Percentiles rank a stretch among this genome's conserved stretches.
Evolutionary conservation across 1,284 basidiomycete species (phyloP).

Genomic region (Polyporus tsugae): DNA sequence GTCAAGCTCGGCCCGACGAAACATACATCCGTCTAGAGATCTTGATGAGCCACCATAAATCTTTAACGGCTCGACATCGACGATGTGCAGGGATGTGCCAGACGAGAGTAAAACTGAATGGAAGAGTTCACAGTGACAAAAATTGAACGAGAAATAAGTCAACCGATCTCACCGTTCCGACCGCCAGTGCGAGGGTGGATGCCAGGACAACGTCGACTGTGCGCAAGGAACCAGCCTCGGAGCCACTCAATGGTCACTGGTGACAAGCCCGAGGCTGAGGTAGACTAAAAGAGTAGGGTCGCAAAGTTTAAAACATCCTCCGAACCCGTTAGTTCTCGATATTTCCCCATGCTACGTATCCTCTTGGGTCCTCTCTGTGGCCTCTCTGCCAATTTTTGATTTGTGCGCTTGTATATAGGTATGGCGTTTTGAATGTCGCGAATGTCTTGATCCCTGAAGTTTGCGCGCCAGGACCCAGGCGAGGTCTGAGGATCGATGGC

Average conservation of each 20-base stretch:
- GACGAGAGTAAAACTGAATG: background rate
- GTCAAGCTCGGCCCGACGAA: background rate
- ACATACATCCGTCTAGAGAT: background rate
- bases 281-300: background rate
- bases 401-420: background rate
- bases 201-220: background rate
- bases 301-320: background rate
- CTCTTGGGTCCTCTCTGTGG: background rate
- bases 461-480: background rate
- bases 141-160: background rate
- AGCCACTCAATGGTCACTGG: too few relatives aligned
- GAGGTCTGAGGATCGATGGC: background rate
- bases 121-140: background rate
- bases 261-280: background rate
- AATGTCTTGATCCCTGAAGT: background rate
- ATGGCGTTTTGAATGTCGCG: background rate
- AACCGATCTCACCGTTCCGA: background rate
- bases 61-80: background rate
- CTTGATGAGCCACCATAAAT: background rate
- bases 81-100: background rate
- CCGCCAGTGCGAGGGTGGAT: background rate
- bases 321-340: background rate
- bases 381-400: background rate
- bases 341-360: background rate
- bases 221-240: background rate